These are phyloP conservation scores for Farysia itapuensis DNA, from an alignment of 1,284 basidiomycete species.

Conservation along the genomic window DNA sequence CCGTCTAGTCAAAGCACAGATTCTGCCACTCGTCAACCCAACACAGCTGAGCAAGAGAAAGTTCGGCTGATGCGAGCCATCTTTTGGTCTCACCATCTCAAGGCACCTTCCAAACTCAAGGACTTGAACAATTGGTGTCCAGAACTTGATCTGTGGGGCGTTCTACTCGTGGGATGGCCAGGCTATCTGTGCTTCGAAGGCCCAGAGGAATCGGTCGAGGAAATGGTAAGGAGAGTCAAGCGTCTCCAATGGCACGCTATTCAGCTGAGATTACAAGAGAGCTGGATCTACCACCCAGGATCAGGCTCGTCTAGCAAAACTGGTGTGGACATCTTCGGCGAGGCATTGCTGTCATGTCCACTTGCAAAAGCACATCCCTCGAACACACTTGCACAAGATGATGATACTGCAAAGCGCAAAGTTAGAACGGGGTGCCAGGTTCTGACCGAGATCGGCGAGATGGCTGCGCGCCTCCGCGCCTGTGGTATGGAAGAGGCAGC, in stretches of 20 bases:
- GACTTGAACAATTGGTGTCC: conserved; percentile 41
- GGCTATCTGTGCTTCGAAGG: conserved; percentile 49
- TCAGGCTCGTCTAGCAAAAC: neutral
- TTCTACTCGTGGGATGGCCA: conserved; percentile 42
- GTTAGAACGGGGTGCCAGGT: conserved; percentile 32
- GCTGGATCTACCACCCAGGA: conserved; percentile 2
- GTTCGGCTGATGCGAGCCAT: conserved; percentile 20
- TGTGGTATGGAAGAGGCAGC: conserved; percentile 13
- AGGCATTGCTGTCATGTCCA: conserved; percentile 20
- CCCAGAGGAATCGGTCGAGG: conserved; percentile 18
- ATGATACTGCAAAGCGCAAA: conserved; percentile 1
- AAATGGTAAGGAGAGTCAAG: conserved; percentile 39
- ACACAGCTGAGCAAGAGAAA: neutral
- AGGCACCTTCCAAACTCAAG: conserved; percentile 39
- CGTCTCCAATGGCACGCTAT: conserved; percentile 44
- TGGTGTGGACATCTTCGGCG: neutral
- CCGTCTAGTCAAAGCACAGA: neutral
- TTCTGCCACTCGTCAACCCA: neutral
- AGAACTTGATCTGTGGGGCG: conserved; percentile 33
- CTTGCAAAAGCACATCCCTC: conserved; percentile 5
- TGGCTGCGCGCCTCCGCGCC: conserved; percentile 11
- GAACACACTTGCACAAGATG: neutral
- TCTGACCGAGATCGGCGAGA: conserved; percentile 21
- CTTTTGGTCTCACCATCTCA: conserved; percentile 41
- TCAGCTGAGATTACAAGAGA: conserved; percentile 15